Conservation (phyloP, 257 asterid genomes). For the Solanum phureja region DNA sequence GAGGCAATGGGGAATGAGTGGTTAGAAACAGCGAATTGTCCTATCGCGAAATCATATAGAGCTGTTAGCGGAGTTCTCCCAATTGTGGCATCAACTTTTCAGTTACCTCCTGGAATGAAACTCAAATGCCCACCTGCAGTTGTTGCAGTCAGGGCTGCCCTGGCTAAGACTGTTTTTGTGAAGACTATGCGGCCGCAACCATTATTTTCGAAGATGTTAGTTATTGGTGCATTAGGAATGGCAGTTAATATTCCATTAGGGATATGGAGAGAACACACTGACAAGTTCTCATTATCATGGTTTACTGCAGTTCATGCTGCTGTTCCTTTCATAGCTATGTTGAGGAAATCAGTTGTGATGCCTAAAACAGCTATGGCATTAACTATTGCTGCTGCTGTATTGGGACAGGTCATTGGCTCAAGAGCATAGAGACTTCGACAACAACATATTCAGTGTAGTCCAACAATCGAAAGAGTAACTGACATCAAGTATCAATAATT, state of each 20-base stretch:
- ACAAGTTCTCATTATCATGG: slow-evolving; percentile 58
- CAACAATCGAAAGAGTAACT: neutral
- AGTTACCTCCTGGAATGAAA: slow-evolving; percentile 51
- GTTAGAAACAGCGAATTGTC: slow-evolving; percentile 56
- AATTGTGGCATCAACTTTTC: slow-evolving; percentile 44
- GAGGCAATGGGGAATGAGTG: slow-evolving; percentile 64
- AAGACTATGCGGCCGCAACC: slow-evolving; percentile 68
- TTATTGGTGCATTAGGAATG: slow-evolving; percentile 51
- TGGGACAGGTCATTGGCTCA: slow-evolving; percentile 60
- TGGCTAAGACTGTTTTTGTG: slow-evolving; percentile 53
- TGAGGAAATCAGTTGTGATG: slow-evolving; percentile 68
- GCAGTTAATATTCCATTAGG: slow-evolving; percentile 71
- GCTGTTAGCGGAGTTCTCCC: slow-evolving; percentile 33
- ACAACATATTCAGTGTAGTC: neutral
- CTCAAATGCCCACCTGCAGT: slow-evolving; percentile 58
- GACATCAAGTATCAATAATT: too few relatives aligned
- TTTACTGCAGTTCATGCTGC: slow-evolving; percentile 40
- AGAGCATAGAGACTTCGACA: neutral
- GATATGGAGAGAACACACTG: slow-evolving; percentile 65
- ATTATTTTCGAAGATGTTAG: slow-evolving; percentile 51
- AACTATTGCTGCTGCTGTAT: slow-evolving; percentile 58
- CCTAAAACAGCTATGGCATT: slow-evolving; percentile 74
- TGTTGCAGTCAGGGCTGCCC: slow-evolving; percentile 39
- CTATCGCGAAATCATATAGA: slow-evolving; percentile 44
- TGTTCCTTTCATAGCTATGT: slow-evolving; percentile 79